phyloP scores from a whole-genome alignment of 768 basidiomycete species.

The Suillus decipiens region DNA sequence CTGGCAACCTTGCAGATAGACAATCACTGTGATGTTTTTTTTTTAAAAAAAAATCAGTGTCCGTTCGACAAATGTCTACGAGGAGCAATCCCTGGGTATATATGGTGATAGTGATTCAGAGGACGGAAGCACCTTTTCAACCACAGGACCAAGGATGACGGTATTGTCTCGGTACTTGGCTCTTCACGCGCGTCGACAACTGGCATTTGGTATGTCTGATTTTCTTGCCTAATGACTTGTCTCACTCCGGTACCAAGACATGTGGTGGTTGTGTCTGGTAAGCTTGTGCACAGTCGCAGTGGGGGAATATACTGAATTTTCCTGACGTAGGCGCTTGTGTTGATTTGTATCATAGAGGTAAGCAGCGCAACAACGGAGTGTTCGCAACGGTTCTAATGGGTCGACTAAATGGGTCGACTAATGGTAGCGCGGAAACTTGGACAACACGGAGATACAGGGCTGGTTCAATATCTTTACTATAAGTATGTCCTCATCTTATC shows the following conservation, averaged over 20 bases:
- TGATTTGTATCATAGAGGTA: slow-evolving; percentile 94
- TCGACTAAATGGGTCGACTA: slow-evolving; percentile 7
- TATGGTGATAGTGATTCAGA: slow-evolving; percentile 56
- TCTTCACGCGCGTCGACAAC: slow-evolving; percentile 82
- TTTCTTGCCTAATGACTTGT: neutral
- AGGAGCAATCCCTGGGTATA: slow-evolving; percentile 88
- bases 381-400: slow-evolving; percentile 4
- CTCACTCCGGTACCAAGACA: slow-evolving; percentile 51
- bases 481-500: slow-evolving; percentile 43
- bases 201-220: slow-evolving; percentile 75
- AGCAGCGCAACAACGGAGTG: slow-evolving; percentile 17
- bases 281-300: neutral
- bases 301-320: neutral
- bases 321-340: slow-evolving; percentile 63
- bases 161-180: slow-evolving; percentile 79
- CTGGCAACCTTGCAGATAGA: neutral
- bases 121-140: slow-evolving; percentile 43
- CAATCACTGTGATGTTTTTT: slow-evolving; percentile 9
- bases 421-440: slow-evolving; percentile 57
- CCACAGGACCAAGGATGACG: slow-evolving; percentile 50
- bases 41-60: too few species aligned
- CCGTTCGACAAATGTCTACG: slow-evolving; percentile 92
- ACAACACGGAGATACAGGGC: slow-evolving; percentile 47
- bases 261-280: slow-evolving; percentile 84
- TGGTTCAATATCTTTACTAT: slow-evolving; percentile 90